phyloP scores from a whole-genome alignment of 495 filamentous ascomycete genomes.

The Lentithecium fluviatile region DNA sequence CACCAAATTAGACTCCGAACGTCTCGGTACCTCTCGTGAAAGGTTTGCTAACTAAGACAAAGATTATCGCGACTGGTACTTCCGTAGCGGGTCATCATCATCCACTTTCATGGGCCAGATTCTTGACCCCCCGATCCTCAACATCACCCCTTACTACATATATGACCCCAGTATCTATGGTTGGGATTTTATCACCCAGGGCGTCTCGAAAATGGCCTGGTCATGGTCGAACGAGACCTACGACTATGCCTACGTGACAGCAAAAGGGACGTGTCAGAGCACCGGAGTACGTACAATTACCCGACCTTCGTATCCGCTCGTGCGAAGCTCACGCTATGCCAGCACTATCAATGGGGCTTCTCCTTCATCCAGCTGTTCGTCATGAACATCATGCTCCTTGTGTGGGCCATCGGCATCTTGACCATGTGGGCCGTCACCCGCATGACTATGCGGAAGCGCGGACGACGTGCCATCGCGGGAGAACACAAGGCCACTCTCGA shows the following conservation, averaged over 20 bases:
- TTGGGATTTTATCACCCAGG: neutral
- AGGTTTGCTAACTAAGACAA: neutral
- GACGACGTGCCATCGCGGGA: neutral
- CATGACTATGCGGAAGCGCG: neutral
- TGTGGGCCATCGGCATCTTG: neutral
- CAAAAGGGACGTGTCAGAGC: too few relatives aligned
- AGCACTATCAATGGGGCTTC: constrained; percentile 8
- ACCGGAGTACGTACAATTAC: too few relatives aligned
- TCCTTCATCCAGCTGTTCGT: constrained; percentile 2
- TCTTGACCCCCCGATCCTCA: constrained; percentile 1
- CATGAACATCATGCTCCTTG: neutral
- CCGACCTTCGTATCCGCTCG: neutral
- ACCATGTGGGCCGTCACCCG: neutral
- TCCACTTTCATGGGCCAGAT: neutral
- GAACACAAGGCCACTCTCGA: constrained; percentile 1
- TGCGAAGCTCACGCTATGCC: neutral
- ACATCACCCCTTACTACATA: neutral
- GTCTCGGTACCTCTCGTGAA: too few relatives aligned
- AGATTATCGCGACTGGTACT: too few relatives aligned
- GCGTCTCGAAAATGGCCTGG: neutral
- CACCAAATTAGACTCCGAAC: too few relatives aligned
- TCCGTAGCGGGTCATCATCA: neutral
- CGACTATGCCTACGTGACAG: too few relatives aligned
- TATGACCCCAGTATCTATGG: neutral
- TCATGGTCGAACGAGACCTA: too few relatives aligned